Percentiles rank a stretch among this genome's conserved stretches.
phyloP scores from a whole-genome alignment of 352 stramenopile genomes.

The Globisporangium echinulatum region DNA sequence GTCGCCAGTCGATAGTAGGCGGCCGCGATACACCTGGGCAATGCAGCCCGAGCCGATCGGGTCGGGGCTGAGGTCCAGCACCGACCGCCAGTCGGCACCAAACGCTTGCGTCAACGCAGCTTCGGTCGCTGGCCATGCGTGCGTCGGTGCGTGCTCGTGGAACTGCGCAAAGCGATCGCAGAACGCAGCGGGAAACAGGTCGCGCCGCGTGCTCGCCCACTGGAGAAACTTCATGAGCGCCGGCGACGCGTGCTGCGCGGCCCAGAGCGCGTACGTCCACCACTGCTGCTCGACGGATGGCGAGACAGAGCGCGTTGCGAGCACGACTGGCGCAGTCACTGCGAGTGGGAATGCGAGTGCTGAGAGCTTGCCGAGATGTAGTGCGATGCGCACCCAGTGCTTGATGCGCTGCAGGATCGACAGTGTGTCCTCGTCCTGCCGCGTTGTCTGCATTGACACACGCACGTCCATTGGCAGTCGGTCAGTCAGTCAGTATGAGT shows the following conservation, averaged over 20 bases:
- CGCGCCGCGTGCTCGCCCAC: conserved; percentile 91
- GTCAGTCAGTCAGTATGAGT: no score
- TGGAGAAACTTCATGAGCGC: conserved; percentile 95
- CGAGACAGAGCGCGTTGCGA: conserved; percentile 18
- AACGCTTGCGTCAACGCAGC: conserved; percentile 77
- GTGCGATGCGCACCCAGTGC: conserved; percentile 34
- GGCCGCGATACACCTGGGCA: conserved; percentile 91
- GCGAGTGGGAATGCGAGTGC: conserved; percentile 41
- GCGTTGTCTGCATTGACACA: conserved; percentile 1
- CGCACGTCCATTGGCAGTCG: no score
- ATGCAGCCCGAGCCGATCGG: conserved; percentile 92
- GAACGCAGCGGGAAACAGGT: conserved; percentile 90
- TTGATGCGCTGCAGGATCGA: conserved; percentile 29
- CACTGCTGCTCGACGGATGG: conserved; percentile 37
- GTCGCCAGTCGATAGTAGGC: conserved; percentile 49
- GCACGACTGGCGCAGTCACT: conserved; percentile 35
- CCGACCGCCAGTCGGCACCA: conserved; percentile 67
- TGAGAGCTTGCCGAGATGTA: conserved; percentile 61
- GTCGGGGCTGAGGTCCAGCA: conserved; percentile 44
- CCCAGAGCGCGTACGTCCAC: conserved; percentile 62
- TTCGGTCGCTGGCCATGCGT: conserved; percentile 88
- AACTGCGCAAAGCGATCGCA: conserved; percentile 89
- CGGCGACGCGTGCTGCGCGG: conserved; percentile 71
- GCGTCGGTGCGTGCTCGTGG: conserved; percentile 82
- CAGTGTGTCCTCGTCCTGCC: conserved; percentile 4